Evolutionary conservation across 768 basidiomycete genomes (phyloP).

Genomic region (Trametes villosa): DNA sequence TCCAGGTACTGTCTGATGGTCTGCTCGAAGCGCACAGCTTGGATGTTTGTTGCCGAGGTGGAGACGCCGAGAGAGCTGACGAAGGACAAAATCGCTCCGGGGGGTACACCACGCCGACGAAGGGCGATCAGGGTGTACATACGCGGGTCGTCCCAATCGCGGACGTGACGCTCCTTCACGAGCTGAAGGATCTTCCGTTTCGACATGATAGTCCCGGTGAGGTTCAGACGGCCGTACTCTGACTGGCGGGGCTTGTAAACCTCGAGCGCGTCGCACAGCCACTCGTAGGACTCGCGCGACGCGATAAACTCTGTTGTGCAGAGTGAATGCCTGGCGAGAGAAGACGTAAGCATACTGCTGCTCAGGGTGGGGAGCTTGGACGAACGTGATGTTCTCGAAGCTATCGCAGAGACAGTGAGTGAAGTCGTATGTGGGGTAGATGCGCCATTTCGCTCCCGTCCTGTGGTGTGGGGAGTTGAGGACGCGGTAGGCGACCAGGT

Average conservation of each 20-base stretch:
- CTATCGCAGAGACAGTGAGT: constrained; percentile 98
- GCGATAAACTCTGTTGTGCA: constrained; percentile 96
- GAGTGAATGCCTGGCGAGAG: constrained; percentile 78
- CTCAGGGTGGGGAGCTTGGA: constrained; percentile 29
- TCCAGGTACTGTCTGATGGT: constrained; percentile 88
- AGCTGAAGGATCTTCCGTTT: constrained; percentile 93
- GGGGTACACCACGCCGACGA: constrained; percentile 94
- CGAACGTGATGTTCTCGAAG: constrained; percentile 98
- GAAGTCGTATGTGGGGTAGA: constrained; percentile 99
- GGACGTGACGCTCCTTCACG: constrained; percentile 83
- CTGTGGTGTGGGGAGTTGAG: constrained; percentile 91
- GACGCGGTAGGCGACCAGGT: constrained; percentile 94
- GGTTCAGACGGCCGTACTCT: constrained; percentile 90
- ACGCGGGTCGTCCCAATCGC: constrained; percentile 96
- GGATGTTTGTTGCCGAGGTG: constrained; percentile 79
- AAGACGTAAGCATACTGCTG: neutral
- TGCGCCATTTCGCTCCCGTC: constrained; percentile 91
- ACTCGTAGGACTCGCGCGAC: constrained; percentile 97
- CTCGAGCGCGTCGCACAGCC: constrained; percentile 97
- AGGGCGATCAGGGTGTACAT: constrained; percentile 96
- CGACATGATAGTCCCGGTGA: constrained; percentile 95
- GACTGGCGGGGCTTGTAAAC: constrained; percentile 98
- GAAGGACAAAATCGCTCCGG: constrained; percentile 91
- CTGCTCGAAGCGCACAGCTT: constrained; percentile 89
- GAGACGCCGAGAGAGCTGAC: constrained; percentile 96